Evolutionary conservation across 495 filamentous ascomycete genomes (phyloP).

Genomic region (Darksidea phi): DNA sequence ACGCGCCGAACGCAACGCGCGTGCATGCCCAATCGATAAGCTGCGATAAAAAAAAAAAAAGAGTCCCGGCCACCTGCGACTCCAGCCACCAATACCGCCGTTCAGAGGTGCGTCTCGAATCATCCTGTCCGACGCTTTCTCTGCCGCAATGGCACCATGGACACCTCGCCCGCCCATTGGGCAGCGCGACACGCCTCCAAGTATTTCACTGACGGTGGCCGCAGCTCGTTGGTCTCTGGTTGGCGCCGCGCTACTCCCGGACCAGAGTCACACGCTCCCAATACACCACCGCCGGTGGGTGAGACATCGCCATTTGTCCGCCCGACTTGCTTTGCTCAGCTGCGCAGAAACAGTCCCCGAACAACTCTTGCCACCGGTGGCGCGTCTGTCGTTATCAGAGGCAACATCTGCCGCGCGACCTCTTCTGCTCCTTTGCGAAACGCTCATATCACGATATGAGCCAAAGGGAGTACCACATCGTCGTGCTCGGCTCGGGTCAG

Average conservation of each 20-base stretch:
- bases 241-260: slow-evolving; percentile 20
- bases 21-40: slow-evolving; percentile 33
- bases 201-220: slow-evolving; percentile 18
- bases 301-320: slow-evolving; percentile 1
- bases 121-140: neutral
- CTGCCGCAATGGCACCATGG: slow-evolving; percentile 14
- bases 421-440: neutral
- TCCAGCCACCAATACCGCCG: slow-evolving; percentile 11
- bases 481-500: slow-evolving; percentile 84
- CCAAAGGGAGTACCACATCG: slow-evolving; percentile 76
- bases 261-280: slow-evolving; percentile 20
- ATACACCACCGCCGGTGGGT: slow-evolving; percentile 15
- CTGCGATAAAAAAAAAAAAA: slow-evolving; percentile 26
- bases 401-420: slow-evolving; percentile 15
- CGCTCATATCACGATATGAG: slow-evolving; percentile 28
- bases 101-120: slow-evolving; percentile 25
- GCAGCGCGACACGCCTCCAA: too few species aligned
- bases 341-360: slow-evolving; percentile 28
- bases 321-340: slow-evolving; percentile 6
- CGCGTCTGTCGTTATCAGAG: slow-evolving; percentile 6
- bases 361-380: slow-evolving; percentile 30
- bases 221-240: slow-evolving; percentile 20
- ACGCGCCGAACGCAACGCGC: neutral
- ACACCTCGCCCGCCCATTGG: neutral
- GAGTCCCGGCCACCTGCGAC: neutral